Base-by-base conservation (phyloP, 169 alveolate species). In the Sarcocystis neurona region DNA sequence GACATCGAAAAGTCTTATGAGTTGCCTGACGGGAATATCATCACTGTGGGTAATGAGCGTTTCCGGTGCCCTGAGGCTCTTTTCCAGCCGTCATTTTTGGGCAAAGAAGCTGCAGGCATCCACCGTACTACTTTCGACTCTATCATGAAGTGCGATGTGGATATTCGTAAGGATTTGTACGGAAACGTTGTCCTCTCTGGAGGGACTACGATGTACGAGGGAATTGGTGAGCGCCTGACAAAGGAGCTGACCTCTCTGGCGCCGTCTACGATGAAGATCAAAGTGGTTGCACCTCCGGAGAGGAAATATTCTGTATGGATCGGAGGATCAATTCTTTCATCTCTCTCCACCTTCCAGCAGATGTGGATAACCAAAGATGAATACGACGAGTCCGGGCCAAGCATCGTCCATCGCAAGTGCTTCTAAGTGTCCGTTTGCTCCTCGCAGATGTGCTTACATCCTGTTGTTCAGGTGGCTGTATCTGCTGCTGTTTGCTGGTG, bases 231-330 rank as follows among this genome's bases (percentile, higher is more conserved):
- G 94, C 96, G 99, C 68, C 85, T 98, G 94, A 97, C 99, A 58
- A 97, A 97, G 90, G 99, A 99, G 94, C 97, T 99, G 74, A 97
- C 99, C 43, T 97, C 97, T 46, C 91, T 97, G 90, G 99, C 99
- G 27, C 99, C 99, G 23, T 96, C 99, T 79, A 95, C 99, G 85
- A 94, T 92, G 99, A 97, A 97, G 95, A 96, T 98, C 94, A 98
- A 97, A 96, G 99, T 99, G 84, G 98, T 97, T 56, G 99, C 99
- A n/a, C 99, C 99, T 4, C 99, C 99, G 41, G 99, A 98, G 90
- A 97, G 99, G 88, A 98, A 98, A 94, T 98, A 97, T 95, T 97
- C 99, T 34, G 99, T 98, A 77, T 99, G 99, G 99, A 96, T 98
- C 68, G 99, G 99, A 53, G 99, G 99, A 6, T 97, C 99, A 34